Evolutionary conservation across 768 basidiomycete genomes (phyloP).

Genomic region (Crepidotus variabilis): DNA sequence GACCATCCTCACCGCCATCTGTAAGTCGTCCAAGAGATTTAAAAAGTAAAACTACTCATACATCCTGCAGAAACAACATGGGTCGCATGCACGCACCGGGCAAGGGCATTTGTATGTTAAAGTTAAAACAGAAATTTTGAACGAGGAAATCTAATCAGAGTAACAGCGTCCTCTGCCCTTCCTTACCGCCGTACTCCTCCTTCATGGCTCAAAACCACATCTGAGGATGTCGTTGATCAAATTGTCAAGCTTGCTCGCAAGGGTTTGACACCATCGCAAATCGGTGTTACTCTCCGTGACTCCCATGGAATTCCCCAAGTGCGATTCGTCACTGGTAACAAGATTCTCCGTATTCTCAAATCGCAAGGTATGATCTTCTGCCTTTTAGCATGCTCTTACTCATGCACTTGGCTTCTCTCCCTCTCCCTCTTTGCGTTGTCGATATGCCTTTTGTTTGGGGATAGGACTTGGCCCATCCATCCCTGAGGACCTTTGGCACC

Average conservation of each 20-base stretch:
- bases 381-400: constrained; percentile 10
- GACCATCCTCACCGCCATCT: constrained; percentile 26
- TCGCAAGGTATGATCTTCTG: constrained; percentile 64
- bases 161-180: constrained; percentile 85
- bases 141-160: constrained; percentile 4
- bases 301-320: constrained; percentile 98
- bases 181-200: constrained; percentile 96
- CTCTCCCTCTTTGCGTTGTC: constrained; percentile 11
- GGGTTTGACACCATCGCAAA: constrained; percentile 96
- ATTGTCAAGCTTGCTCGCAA: constrained; percentile 97
- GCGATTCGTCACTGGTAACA: constrained; percentile 98
- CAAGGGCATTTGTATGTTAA: constrained; percentile 94
- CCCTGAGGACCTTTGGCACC: constrained; percentile 99
- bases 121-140: background rate
- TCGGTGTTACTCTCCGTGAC: constrained; percentile 97
- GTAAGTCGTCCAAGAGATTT: constrained; percentile 15
- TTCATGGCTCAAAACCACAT: constrained; percentile 93
- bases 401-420: constrained; percentile 21
- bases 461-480: constrained; percentile 95
- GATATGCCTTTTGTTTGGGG: constrained; percentile 49
- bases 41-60: constrained; percentile 6
- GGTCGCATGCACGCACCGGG: constrained; percentile 99
- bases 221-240: constrained; percentile 93
- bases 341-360: constrained; percentile 98
- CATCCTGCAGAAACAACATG: constrained; percentile 49